Conservation (phyloP, 495 filamentous ascomycete species). For the Pyrenopolyporus hunteri region DNA sequence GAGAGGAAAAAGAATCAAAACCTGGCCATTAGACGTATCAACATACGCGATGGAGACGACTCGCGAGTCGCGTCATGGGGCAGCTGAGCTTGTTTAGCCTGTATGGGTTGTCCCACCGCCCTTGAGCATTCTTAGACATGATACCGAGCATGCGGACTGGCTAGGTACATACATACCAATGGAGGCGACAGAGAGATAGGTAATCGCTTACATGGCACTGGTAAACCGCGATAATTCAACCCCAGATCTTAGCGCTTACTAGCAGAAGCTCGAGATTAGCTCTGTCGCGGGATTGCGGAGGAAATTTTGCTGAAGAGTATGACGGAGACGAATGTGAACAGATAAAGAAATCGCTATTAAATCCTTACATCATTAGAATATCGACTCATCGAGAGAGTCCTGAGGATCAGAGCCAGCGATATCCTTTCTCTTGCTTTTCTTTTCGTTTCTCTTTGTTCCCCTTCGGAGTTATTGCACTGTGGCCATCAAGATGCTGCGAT, state of each 20-base stretch:
- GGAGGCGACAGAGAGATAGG: conserved; percentile 4
- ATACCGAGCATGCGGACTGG: neutral
- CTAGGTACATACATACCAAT: neutral
- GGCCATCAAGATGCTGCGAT: conserved; percentile 19
- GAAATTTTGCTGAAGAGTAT: conserved; percentile 1
- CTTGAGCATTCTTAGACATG: neutral
- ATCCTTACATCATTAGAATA: neutral
- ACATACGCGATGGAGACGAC: neutral
- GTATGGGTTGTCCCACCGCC: neutral
- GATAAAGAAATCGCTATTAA: neutral
- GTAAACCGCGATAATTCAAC: neutral
- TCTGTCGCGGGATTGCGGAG: neutral
- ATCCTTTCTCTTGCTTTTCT: neutral
- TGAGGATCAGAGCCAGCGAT: neutral
- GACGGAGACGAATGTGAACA: neutral
- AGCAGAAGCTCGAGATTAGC: neutral
- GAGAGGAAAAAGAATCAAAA: neutral
- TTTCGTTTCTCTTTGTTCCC: no score
- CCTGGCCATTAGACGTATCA: conserved; percentile 18
- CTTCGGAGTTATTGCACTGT: no score
- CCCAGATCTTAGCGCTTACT: conserved; percentile 12
- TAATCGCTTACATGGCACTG: conserved; percentile 13
- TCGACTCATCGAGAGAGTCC: neutral
- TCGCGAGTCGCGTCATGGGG: conserved; percentile 16
- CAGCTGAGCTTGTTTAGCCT: conserved; percentile 3